Evolutionary conservation across 2,329 filamentous ascomycete species (phyloP).

Genomic region (Fusarium humuli): DNA sequence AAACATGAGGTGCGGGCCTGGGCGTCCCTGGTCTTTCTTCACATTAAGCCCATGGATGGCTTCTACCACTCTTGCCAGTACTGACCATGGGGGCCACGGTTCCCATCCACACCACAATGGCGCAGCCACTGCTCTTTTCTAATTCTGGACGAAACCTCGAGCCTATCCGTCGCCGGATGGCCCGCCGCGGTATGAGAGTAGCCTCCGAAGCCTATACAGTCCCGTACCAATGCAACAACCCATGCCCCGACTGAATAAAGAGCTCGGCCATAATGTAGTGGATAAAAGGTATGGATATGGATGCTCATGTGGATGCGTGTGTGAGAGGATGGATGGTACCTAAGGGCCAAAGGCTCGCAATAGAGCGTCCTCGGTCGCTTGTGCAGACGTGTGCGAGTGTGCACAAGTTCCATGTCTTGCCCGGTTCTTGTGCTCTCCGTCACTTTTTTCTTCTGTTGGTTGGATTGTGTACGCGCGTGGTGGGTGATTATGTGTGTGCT

Average conservation of each 20-base stretch:
- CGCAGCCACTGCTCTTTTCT: constrained; percentile 52
- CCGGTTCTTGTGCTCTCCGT: constrained; percentile 24
- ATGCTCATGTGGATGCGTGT: constrained; percentile 30
- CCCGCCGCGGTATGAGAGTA: constrained; percentile 47
- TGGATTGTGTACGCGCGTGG: constrained; percentile 34
- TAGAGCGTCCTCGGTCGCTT: constrained; percentile 34
- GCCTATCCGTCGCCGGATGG: constrained; percentile 46
- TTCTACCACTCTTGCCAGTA: constrained; percentile 37
- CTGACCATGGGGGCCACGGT: constrained; percentile 32
- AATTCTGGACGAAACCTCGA: constrained; percentile 50
- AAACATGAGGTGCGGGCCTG: constrained; percentile 46
- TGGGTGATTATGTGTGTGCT: constrained; percentile 31
- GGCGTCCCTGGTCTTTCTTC: constrained; percentile 30
- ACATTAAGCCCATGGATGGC: constrained; percentile 35
- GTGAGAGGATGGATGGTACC: constrained; percentile 25
- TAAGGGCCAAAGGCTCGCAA: constrained; percentile 25
- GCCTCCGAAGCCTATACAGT: constrained; percentile 39
- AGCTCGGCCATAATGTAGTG: constrained; percentile 46
- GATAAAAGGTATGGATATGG: constrained; percentile 41
- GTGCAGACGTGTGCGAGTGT: constrained; percentile 37
- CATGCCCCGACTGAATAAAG: constrained; percentile 47
- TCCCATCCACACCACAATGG: constrained; percentile 48
- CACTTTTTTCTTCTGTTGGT: constrained; percentile 16
- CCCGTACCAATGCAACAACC: constrained; percentile 42
- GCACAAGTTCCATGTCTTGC: constrained; percentile 36